phyloP scores from a whole-genome alignment of 257 asterid genomes.

The Coffea canephora region DNA sequence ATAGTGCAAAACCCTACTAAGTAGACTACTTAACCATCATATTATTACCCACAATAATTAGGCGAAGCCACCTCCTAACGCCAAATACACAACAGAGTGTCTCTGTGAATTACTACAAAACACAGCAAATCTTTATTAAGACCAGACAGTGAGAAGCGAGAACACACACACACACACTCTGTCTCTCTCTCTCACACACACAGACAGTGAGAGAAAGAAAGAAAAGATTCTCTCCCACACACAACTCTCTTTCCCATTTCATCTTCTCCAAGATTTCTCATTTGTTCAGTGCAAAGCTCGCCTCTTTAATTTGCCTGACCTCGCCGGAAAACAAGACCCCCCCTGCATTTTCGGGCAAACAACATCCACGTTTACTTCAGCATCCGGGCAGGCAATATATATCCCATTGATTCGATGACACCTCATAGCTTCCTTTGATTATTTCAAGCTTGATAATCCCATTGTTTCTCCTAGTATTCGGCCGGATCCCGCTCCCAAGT shows the following conservation, averaged over 20 bases:
- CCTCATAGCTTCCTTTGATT: neutral
- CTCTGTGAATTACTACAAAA: neutral
- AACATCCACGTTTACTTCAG: neutral
- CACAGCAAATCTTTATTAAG: neutral
- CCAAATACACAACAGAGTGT: too few relatives aligned
- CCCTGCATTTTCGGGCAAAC: conserved; percentile 2
- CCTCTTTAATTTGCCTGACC: neutral
- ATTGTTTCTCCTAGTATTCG: neutral
- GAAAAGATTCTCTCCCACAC: conserved; percentile 1
- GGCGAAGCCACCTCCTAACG: too few relatives aligned
- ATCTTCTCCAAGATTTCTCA: neutral
- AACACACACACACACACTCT: neutral
- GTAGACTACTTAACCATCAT: too few relatives aligned
- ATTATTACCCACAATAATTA: too few relatives aligned
- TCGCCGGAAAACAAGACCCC: conserved; percentile 11
- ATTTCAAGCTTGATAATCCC: neutral
- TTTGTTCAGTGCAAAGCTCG: neutral
- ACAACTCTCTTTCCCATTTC: neutral
- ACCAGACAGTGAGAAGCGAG: neutral
- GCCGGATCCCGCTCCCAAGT: neutral
- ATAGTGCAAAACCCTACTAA: too few relatives aligned
- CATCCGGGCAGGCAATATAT: neutral
- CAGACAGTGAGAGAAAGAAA: neutral
- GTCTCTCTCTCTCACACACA: neutral
- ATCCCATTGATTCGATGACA: neutral